Conservation (phyloP, 176 grass and related monocot genomes). For the Raddia guianensis region DNA sequence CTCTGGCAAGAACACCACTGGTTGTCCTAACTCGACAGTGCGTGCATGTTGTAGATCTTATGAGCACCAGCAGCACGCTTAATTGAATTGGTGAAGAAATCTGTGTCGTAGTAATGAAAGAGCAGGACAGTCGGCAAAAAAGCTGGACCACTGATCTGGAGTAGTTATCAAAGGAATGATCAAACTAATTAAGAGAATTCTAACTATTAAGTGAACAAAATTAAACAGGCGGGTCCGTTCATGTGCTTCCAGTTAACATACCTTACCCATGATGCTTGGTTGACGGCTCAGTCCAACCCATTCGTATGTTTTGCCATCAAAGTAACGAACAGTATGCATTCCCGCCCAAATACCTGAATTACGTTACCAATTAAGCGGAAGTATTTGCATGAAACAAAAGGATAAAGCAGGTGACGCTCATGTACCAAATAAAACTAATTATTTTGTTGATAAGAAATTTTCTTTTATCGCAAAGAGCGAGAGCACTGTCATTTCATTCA, state of each 20-base stretch:
- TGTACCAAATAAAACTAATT: neutral
- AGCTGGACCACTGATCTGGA: neutral
- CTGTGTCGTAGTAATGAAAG: slow-evolving; percentile 15
- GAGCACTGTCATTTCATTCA: no score
- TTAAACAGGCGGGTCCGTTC: neutral
- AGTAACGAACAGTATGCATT: slow-evolving; percentile 92
- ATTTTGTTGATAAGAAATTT: neutral
- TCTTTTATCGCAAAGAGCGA: no score
- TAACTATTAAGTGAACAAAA: neutral
- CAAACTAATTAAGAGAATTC: neutral
- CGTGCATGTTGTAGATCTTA: slow-evolving; percentile 1
- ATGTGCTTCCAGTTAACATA: slow-evolving; percentile 54
- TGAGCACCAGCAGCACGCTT: neutral
- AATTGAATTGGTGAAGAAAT: neutral
- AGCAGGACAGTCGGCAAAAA: neutral
- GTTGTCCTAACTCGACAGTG: slow-evolving; percentile 32
- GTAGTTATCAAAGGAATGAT: neutral
- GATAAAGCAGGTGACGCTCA: neutral
- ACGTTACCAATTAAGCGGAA: slow-evolving; percentile 28
- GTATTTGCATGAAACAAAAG: neutral
- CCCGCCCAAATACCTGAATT: slow-evolving; percentile 98
- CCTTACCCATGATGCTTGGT: slow-evolving; percentile 95
- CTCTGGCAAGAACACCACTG: slow-evolving; percentile 24
- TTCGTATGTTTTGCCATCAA: slow-evolving; percentile 94
- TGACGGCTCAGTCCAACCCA: slow-evolving; percentile 98